These are phyloP conservation scores for Fraxinus xanthoxyloides DNA, from an alignment of 305 asterid species.

Conservation along the genomic window DNA sequence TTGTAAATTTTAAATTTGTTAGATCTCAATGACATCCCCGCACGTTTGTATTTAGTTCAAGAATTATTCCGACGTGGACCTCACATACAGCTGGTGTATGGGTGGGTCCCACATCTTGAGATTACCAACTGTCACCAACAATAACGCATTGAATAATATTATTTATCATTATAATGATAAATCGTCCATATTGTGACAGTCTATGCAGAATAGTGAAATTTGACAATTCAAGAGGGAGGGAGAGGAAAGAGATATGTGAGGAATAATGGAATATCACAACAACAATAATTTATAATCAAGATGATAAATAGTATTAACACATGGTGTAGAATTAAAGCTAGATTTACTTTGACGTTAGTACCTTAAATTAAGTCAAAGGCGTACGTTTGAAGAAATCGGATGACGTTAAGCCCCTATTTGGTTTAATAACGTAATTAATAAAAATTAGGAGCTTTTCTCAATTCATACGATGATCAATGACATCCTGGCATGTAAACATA, in stretches of 20 bases:
- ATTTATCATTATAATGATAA: no score
- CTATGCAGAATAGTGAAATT: no score
- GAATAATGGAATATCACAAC: no score
- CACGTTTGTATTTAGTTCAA: neutral
- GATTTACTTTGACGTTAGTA: neutral
- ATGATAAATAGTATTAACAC: no score
- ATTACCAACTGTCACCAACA: neutral
- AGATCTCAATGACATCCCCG: neutral
- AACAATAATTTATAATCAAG: no score
- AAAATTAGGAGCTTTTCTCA: neutral
- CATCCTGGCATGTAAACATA: neutral
- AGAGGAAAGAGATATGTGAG: no score
- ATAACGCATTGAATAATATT: neutral
- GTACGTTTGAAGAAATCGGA: neutral
- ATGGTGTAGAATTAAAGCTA: neutral
- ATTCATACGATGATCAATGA: neutral
- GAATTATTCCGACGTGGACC: neutral
- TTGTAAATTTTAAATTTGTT: no score
- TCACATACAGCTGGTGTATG: neutral
- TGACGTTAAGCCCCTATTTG: neutral
- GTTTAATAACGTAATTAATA: no score
- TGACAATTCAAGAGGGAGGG: no score
- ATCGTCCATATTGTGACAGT: no score
- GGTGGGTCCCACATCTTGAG: neutral
- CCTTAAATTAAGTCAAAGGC: neutral